Evolutionary conservation across 2,329 filamentous ascomycete species (phyloP).

Genomic region (Colletotrichum lupini): DNA sequence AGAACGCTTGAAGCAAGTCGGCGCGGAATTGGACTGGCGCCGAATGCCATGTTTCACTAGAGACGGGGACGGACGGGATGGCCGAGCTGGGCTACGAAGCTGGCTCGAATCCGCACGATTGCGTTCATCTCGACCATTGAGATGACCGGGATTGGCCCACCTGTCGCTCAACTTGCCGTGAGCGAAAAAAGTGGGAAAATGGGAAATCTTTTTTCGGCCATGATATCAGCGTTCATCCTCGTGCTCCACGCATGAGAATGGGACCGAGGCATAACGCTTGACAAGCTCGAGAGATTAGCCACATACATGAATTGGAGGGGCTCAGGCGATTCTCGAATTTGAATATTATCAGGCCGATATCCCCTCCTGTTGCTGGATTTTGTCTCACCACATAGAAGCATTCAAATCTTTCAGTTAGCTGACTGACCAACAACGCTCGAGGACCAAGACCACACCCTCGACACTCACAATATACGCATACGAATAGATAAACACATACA

Average conservation of each 20-base stretch:
- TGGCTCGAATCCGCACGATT: conserved; percentile 4
- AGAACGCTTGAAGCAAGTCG: conserved; percentile 5
- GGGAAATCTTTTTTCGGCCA: conserved; percentile 20
- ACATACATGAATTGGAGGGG: not conserved
- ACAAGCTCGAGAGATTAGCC: conserved; percentile 21
- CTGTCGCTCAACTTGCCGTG: conserved; percentile 3
- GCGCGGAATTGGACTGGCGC: conserved; percentile 23
- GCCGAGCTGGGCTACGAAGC: conserved; percentile 13
- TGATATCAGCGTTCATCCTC: conserved; percentile 33
- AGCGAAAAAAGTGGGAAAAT: conserved; percentile 29
- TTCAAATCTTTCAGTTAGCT: not conserved
- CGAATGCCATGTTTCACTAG: conserved; percentile 31
- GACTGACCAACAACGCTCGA: not conserved
- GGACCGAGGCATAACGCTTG: conserved; percentile 28
- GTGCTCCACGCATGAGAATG: conserved; percentile 30
- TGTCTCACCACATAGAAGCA: not conserved
- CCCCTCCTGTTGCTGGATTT: not conserved
- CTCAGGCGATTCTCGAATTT: not conserved
- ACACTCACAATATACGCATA: not conserved
- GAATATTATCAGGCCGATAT: conserved; percentile 20
- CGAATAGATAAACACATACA: not conserved
- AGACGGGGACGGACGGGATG: conserved; percentile 21
- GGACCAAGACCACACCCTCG: not conserved
- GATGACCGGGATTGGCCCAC: conserved; percentile 20
- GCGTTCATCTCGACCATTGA: conserved; percentile 26